These are phyloP conservation scores for Suillus ampliporus DNA, from an alignment of 768 basidiomycete species.

Conservation along the genomic window DNA sequence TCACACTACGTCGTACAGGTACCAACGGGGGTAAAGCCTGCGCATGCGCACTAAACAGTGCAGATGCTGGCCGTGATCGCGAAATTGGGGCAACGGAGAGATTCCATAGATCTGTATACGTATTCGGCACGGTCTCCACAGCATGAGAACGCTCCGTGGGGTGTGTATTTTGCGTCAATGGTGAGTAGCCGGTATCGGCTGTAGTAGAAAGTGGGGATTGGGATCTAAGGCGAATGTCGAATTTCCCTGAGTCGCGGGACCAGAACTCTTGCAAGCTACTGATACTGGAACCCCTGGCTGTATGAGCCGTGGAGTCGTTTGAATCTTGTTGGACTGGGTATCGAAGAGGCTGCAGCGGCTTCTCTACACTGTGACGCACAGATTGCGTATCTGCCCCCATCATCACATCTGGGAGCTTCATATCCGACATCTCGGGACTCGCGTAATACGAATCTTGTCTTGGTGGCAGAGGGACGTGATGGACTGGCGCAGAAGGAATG, in stretches of 20 bases:
- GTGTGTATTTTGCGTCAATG: constrained; percentile 2
- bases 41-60: background rate
- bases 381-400: constrained; percentile 18
- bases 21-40: constrained; percentile 23
- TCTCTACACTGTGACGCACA: constrained; percentile 23
- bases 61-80: background rate
- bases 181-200: background rate
- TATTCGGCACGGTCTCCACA: constrained; percentile 2
- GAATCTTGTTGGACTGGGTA: constrained; percentile 19
- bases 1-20: constrained; percentile 32
- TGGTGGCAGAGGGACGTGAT: constrained; percentile 19
- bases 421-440: constrained; percentile 9
- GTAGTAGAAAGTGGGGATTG: background rate
- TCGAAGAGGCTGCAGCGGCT: constrained; percentile 28
- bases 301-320: constrained; percentile 8
- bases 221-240: background rate
- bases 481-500: constrained; percentile 11
- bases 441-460: constrained; percentile 21
- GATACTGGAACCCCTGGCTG: constrained; percentile 18
- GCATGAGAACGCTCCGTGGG: constrained; percentile 12
- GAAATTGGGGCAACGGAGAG: constrained; percentile 10
- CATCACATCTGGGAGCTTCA: constrained; percentile 22
- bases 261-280: constrained; percentile 30
- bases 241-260: constrained; percentile 26
- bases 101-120: constrained; percentile 11